A percentile compares a stretch with the other conserved stretches of the same genome.
phyloP scores from a whole-genome alignment of 176 grass and related monocot species.

The Canna indica region DNA sequence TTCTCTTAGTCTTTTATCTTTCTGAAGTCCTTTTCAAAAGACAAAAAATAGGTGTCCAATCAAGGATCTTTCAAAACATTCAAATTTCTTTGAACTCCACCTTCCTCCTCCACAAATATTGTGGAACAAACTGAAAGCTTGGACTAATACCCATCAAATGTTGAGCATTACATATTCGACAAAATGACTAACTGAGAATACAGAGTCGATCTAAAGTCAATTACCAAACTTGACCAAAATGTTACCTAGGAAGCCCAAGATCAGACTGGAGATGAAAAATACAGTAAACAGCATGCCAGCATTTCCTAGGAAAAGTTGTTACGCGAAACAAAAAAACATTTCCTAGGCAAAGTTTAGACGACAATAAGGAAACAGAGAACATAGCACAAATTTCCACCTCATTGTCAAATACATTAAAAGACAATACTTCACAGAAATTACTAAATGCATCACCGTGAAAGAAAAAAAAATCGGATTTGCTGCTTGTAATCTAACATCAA shows the following conservation, averaged over 20 bases:
- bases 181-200: neutral
- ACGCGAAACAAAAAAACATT: no score
- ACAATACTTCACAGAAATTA: neutral
- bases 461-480: neutral
- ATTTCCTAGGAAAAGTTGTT: no score
- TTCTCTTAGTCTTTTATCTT: neutral
- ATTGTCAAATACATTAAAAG: neutral
- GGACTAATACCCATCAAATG: neutral
- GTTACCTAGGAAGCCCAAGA: no score
- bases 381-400: neutral
- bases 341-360: no score
- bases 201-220: neutral
- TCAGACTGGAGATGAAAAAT: neutral
- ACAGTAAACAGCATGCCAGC: no score
- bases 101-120: neutral
- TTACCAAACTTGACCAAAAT: neutral
- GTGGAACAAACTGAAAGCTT: neutral
- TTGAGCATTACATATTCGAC: no score
- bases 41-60: no score
- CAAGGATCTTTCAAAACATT: no score
- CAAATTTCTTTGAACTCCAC: no score
- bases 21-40: neutral
- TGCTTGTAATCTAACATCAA: neutral
- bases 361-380: neutral
- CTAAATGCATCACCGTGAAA: neutral